Evolutionary conservation across 495 filamentous ascomycete genomes (phyloP).

Genomic region (Penicillium parvum): DNA sequence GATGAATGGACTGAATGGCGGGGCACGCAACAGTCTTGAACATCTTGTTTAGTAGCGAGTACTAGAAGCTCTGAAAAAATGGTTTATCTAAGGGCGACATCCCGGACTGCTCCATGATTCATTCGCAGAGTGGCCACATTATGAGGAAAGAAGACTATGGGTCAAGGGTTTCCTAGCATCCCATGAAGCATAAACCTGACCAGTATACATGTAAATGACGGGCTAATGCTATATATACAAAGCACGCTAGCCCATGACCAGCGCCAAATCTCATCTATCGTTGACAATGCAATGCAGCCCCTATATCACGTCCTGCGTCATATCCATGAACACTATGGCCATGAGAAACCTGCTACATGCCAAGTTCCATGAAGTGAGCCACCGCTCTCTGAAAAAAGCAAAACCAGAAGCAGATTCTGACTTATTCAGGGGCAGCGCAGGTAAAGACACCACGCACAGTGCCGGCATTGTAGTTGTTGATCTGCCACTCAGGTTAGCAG

Average conservation of each 20-base stretch:
- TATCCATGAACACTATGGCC: not conserved
- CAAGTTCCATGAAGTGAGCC: not conserved
- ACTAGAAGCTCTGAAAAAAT: no score
- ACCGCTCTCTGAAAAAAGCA: no score
- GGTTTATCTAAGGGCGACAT: no score
- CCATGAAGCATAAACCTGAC: no score
- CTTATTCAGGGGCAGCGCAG: conserved; percentile 28
- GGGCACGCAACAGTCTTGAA: no score
- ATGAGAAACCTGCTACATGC: not conserved
- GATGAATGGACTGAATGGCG: not conserved
- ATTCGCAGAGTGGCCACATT: no score
- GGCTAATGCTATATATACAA: conserved; percentile 5
- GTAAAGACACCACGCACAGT: conserved; percentile 46
- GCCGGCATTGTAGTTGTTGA: conserved; percentile 39
- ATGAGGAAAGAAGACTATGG: no score
- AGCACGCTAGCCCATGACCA: not conserved
- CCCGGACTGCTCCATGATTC: no score
- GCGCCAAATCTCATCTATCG: not conserved
- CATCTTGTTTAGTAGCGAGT: no score
- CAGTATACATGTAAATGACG: not conserved
- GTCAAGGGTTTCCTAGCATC: no score
- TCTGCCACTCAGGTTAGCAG: conserved; percentile 28
- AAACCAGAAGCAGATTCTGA: no score
- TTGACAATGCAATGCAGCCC: conserved; percentile 4
- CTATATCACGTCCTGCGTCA: conserved; percentile 1